phyloP scores from a whole-genome alignment of 164 flowering plant genomes.

The Macadamia tetraphylla region DNA sequence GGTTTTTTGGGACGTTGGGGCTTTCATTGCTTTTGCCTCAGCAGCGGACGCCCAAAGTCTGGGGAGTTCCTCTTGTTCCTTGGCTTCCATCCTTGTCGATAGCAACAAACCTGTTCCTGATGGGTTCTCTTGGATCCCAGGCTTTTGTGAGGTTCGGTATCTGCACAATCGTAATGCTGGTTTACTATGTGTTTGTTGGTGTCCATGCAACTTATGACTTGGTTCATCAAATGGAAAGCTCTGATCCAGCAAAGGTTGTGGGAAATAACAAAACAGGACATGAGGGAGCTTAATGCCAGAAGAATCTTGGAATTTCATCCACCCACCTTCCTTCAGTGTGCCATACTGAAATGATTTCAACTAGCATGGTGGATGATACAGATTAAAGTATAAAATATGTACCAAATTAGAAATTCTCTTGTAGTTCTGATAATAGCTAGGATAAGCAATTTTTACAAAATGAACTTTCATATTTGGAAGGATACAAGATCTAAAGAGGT shows the following conservation, averaged over 20 bases:
- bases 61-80: conserved; percentile 75
- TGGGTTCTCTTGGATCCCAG: conserved; percentile 46
- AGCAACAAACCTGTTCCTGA: conserved; percentile 50
- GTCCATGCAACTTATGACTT: conserved; percentile 65
- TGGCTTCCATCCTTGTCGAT: conserved; percentile 63
- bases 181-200: conserved; percentile 50
- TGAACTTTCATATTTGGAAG: too few relatives aligned
- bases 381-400: too few relatives aligned
- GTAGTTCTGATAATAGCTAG: too few relatives aligned
- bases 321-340: background rate
- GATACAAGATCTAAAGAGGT: too few relatives aligned
- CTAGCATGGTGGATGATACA: too few relatives aligned
- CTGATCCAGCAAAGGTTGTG: background rate
- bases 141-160: conserved; percentile 50
- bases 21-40: conserved; percentile 31
- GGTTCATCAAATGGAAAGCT: conserved; percentile 29
- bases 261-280: conserved; percentile 6
- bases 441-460: too few relatives aligned
- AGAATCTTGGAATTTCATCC: background rate
- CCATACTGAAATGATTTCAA: too few relatives aligned
- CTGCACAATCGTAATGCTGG: conserved; percentile 44
- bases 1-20: conserved; percentile 47
- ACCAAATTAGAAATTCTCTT: too few relatives aligned
- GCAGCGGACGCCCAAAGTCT: conserved; percentile 41
- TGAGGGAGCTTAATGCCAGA: conserved; percentile 4